These are phyloP conservation scores for Carex scoparia DNA, from an alignment of 176 grass and related monocot species.

Conservation along the genomic window DNA sequence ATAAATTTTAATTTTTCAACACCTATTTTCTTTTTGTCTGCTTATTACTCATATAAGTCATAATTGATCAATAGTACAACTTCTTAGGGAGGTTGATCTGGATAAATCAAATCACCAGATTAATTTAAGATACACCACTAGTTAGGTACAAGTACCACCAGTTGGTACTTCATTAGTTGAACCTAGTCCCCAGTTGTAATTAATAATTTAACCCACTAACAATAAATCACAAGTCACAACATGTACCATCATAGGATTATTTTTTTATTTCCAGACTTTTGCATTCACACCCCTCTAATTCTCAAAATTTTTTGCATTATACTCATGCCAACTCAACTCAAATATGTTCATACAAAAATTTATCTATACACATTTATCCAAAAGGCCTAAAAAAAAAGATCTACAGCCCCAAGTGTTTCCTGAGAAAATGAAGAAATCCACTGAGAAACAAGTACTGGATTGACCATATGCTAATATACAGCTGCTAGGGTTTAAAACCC, in stretches of 20 bases:
- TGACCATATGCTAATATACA: background rate
- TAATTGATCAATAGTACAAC: background rate
- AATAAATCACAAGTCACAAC: background rate
- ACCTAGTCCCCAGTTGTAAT: background rate
- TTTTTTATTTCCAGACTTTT: too few relatives aligned
- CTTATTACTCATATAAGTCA: background rate
- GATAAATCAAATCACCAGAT: background rate
- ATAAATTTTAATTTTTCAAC: background rate
- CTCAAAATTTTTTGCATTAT: background rate
- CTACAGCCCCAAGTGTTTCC: background rate
- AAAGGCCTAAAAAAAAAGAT: background rate
- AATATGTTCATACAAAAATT: background rate
- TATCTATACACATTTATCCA: background rate
- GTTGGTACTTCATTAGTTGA: slow-evolving; percentile 23
- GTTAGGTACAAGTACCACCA: slow-evolving; percentile 22
- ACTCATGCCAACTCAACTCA: background rate
- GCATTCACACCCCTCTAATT: background rate
- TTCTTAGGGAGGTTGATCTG: background rate
- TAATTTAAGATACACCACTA: background rate
- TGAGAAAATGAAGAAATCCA: background rate
- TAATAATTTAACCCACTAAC: background rate
- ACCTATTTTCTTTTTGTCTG: background rate
- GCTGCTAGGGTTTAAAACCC: background rate
- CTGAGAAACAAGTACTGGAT: background rate
- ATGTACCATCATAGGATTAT: background rate